These are phyloP conservation scores for Dictyostelium purpureum DNA, from an alignment of 78 protist species.

Conservation along the genomic window DNA sequence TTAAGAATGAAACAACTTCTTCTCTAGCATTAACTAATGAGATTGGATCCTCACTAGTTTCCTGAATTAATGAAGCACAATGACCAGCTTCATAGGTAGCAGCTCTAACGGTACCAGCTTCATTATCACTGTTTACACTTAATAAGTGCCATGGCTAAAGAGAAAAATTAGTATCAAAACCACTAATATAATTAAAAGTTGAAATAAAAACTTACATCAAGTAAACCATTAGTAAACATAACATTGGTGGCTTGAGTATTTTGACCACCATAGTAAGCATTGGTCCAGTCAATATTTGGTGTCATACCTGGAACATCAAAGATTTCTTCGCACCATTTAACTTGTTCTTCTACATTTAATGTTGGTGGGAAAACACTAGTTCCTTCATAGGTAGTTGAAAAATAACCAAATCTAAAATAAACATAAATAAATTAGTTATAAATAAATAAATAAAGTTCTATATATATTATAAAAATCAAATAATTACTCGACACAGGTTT, in stretches of 20 bases:
- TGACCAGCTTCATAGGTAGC: slow-evolving; percentile 68
- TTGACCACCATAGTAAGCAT: slow-evolving; percentile 54
- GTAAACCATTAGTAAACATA: slow-evolving; percentile 57
- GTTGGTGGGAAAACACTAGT: slow-evolving; percentile 44
- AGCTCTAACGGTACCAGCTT: slow-evolving; percentile 8
- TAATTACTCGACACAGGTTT: slow-evolving; percentile 55
- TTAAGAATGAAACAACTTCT: slow-evolving; percentile 3
- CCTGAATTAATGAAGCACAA: slow-evolving; percentile 44
- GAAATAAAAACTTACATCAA: slow-evolving; percentile 25
- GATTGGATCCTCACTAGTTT: slow-evolving; percentile 34
- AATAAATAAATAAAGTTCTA: not conserved
- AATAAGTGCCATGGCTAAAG: slow-evolving; percentile 64
- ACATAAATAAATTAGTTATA: not conserved
- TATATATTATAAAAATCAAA: not conserved
- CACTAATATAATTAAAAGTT: not conserved
- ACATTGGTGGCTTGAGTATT: slow-evolving; percentile 24
- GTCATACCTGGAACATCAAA: slow-evolving; percentile 41
- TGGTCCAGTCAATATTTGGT: slow-evolving; percentile 48
- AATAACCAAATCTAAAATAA: slow-evolving; percentile 60
- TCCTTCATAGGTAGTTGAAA: slow-evolving; percentile 42
- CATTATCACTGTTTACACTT: slow-evolving; percentile 10
- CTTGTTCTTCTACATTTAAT: slow-evolving; percentile 46
- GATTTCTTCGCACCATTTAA: slow-evolving; percentile 37
- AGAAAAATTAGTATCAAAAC: not conserved
- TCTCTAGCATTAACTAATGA: slow-evolving; percentile 39